Evolutionary conservation across 495 filamentous ascomycete genomes (phyloP), one percentile per base, ranked within the genome.

Genomic region (Staphylotrichum longicolle): DNA sequence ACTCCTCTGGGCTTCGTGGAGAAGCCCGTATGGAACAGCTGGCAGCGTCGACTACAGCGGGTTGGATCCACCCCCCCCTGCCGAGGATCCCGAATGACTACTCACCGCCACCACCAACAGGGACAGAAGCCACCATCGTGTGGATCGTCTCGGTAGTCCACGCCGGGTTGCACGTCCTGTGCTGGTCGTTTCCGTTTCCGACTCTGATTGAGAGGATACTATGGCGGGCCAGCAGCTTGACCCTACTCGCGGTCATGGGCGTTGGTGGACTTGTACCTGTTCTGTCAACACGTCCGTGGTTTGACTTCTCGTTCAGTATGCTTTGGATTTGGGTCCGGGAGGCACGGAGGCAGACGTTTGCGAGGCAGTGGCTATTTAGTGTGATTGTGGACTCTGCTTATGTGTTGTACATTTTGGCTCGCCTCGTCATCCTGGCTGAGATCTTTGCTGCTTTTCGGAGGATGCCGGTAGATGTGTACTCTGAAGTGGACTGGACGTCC

Each of bases 1-100:
- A 62, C 62, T 9, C 67, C 64, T 0, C 59, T 71, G 41, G 73
- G 75, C 56, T 77, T 77, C 58, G 49, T 75, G 45, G 73, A 77
- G 47, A 60, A 67, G 12, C 55, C 58, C 0, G 39, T 64, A 20
- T 68, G 55, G 55, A 65, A 51, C 47, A 58, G 37, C 35, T 65
- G 48, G 63, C 55, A n/a, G 30, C 51, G 65, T 2, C 53, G 56
- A 0, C n/a, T n/a, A n/a, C n/a, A n/a, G n/a, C n/a, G n/a, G n/a
- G n/a, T n/a, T n/a, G n/a, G n/a, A n/a, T n/a, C n/a, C n/a, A n/a
- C n/a, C n/a, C n/a, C n/a, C n/a, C n/a, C n/a, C n/a, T n/a, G n/a
- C n/a, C n/a, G 3, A 59, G 69, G 3, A 67, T 72, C 3, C 70
- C 67, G 1, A 74, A 75, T 54, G 72, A 74, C 42, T 68, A 68